Evolutionary conservation across 345 rosid species (phyloP), one percentile per base, ranked within the genome.

Genomic region (Luvunga scandens): DNA sequence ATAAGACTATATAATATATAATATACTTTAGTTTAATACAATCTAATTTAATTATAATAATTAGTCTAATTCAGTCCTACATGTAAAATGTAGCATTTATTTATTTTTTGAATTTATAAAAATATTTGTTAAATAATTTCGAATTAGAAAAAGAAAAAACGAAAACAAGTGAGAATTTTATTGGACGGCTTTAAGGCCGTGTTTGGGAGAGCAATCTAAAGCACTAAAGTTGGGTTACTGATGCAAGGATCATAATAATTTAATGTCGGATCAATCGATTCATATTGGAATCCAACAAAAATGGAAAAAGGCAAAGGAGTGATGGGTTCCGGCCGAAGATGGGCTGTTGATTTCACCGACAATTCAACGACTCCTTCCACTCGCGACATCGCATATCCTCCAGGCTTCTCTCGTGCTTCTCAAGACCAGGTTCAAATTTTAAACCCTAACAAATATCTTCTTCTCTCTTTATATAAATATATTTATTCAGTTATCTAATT

Each of bases 271-370:
- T 19, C 13, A 12, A 56, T 21, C 31, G 59, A 70, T 25, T 9
- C 18, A 45, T 45, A 9, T 18, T 4, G 18, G 48, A 28, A 73
- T 42, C 39, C 31, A 69, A 25, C 18, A 4, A 25, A 27, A 34
- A 97, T 97, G 99, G 99, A 97, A 56, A 97, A 94, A 79, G 99
- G 99, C 2, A 97, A 97, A 89, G 98, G 87, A 80, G 98, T 94
- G 76, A 87, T 97, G 94, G 98, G 98, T 6, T 74, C 91, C 28
- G 99, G 99, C 45, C 86, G 99, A 42, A 88, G 99, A 85, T 97
- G 99, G 99, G 98, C 97, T 66, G 90, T 97, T 9, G 98, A 97
- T 71, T 97, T 97, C 91, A 86, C 94, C 34, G 99, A 94, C 79
- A 88, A 91, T 80, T 97, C 98, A 1, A 76, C 87, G n/a, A 81